Evolutionary conservation across 352 stramenopile genomes (phyloP), one percentile per base, ranked within the genome.

Genomic region (Paralagenidium karlingii): DNA sequence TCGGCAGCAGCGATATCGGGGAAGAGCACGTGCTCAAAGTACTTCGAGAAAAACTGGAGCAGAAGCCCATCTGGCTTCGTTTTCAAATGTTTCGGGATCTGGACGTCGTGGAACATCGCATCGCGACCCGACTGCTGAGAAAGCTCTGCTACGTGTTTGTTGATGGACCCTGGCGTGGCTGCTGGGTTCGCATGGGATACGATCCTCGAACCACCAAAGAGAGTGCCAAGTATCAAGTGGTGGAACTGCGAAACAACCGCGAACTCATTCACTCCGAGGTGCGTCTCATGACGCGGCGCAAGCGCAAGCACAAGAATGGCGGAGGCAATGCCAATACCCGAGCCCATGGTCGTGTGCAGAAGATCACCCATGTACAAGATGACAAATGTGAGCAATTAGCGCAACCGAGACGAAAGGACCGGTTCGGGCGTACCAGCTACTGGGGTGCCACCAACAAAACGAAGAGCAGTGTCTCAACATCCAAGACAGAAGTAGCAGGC

Each of bases 121-220:
- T 68, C 1, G 76, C 76, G 16, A 43, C 69, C 11, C 62, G 71
- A 0, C 49, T 89, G 3, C 42, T 86, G 22, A 61, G 69, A 5
- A 74, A 76, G 34, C 47, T 89, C 38, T 89, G 76, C 56, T 89
- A 89, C 39, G 75, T 89, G 24, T 86, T 87, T 52, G 65, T 86
- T 5, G 75, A 86, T 40, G 76, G 76, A 3, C 76, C 76, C 13
- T 89, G 76, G 76, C 66, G 76, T 38, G 69, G 73, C 0, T 85
- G 68, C 34, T 89, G 71, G 71, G 78, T 89, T 15, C 73, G 74
- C 19, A 82, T 87, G 63, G 76, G 76, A 9, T 86, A 84, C 43
- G 76, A 89, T 33, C 76, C 76, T 5, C 56, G 76, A 21, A 50
- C 41, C 28, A 51, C 49, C 0, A 53, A 48, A 6, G 59, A 69